phyloP scores from a whole-genome alignment of 1,284 basidiomycete genomes.

The Tylopilus sp. region DNA sequence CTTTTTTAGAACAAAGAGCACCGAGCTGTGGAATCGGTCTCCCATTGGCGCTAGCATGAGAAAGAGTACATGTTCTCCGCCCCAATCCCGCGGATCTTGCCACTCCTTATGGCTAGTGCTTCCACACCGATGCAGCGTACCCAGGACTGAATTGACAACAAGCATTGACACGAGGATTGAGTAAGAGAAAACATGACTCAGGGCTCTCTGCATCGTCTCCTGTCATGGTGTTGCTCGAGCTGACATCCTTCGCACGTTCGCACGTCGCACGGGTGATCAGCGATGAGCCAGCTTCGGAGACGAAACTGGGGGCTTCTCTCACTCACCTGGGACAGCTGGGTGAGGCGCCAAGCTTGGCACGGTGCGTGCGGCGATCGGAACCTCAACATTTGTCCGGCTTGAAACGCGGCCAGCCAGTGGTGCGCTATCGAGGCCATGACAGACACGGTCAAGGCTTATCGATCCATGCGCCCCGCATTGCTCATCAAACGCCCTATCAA shows the following conservation, averaged over 20 bases:
- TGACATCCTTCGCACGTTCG: neutral
- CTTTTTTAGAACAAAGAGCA: neutral
- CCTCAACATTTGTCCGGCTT: conserved; percentile 2
- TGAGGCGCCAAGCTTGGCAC: neutral
- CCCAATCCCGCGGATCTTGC: conserved; percentile 12
- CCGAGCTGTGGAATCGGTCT: conserved; percentile 14
- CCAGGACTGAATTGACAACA: neutral
- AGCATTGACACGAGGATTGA: neutral
- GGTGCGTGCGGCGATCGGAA: conserved; percentile 4
- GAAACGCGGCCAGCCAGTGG: neutral
- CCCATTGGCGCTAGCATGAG: conserved; percentile 10
- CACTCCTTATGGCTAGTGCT: neutral
- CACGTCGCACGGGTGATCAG: neutral
- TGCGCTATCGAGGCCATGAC: conserved; percentile 10
- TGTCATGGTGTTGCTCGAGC: neutral
- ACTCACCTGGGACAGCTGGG: too few species aligned
- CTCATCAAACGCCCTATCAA: neutral
- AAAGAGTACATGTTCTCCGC: neutral
- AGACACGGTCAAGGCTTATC: conserved; percentile 10
- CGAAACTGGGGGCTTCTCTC: neutral
- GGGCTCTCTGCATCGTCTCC: neutral
- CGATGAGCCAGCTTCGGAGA: neutral
- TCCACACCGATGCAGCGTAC: neutral
- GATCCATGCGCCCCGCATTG: neutral
- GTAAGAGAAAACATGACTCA: neutral